A percentile compares a stretch with the other conserved stretches of the same genome.
Conservation (phyloP, 495 filamentous ascomycete genomes). For the Patellaria atrata region DNA sequence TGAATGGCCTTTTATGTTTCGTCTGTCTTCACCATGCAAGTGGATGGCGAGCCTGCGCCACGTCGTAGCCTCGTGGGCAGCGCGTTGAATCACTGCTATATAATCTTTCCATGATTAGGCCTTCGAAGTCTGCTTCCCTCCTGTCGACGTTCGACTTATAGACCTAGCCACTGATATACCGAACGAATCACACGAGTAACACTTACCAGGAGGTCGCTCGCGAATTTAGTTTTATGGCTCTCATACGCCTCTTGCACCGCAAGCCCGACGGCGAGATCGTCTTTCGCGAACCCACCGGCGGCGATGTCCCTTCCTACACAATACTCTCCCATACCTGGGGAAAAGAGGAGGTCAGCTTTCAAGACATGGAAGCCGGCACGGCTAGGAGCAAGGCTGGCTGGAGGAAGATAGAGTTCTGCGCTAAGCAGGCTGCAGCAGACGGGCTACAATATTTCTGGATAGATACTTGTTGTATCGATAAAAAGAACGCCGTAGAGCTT, state of each 20-base stretch:
- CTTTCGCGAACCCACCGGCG: slow-evolving; percentile 10
- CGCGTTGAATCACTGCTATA: slow-evolving; percentile 5
- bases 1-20: too few species aligned
- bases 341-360: slow-evolving; percentile 6
- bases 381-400: slow-evolving; percentile 1
- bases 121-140: slow-evolving; percentile 8
- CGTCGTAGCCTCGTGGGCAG: slow-evolving; percentile 12
- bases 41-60: slow-evolving; percentile 11
- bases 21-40: too few species aligned
- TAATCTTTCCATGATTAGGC: slow-evolving; percentile 2
- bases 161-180: slow-evolving; percentile 4
- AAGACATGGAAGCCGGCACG: slow-evolving; percentile 2
- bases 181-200: slow-evolving; percentile 7
- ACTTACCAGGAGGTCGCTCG: slow-evolving; percentile 6
- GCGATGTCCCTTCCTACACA: slow-evolving; percentile 9
- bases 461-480: slow-evolving; percentile 21
- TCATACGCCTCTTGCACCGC: slow-evolving; percentile 14
- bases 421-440: slow-evolving; percentile 4
- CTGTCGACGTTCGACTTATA: slow-evolving; percentile 6
- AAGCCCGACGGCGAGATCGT: slow-evolving; percentile 6
- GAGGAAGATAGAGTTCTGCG: slow-evolving; percentile 5
- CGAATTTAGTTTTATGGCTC: slow-evolving; percentile 7
- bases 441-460: slow-evolving; percentile 6
- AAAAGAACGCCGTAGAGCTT: slow-evolving; percentile 14
- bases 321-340: slow-evolving; percentile 15